A percentile compares a stretch with the other conserved stretches of the same genome.
phyloP scores from a whole-genome alignment of 495 filamentous ascomycete species.

The Penicillium antarcticum region DNA sequence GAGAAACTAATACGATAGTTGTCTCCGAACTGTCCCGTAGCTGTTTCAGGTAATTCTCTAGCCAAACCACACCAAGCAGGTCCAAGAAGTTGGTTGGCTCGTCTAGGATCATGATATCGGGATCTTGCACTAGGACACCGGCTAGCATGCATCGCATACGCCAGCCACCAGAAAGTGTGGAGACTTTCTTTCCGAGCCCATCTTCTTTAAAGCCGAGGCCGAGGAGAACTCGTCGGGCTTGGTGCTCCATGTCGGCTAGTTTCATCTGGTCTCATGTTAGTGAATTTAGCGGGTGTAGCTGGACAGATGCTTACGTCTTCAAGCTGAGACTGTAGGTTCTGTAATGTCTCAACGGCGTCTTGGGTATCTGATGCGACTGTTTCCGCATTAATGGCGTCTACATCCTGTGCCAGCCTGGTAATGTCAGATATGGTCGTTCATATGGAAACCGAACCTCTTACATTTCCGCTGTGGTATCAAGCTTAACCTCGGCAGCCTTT shows the following conservation, averaged over 20 bases:
- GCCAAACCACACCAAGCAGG: slow-evolving; percentile 77
- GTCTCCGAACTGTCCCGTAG: slow-evolving; percentile 39
- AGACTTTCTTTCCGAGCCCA: slow-evolving; percentile 52
- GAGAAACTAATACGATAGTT: slow-evolving; percentile 68
- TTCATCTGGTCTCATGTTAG: slow-evolving; percentile 31
- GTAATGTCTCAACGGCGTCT: slow-evolving; percentile 58
- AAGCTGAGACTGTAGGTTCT: slow-evolving; percentile 57
- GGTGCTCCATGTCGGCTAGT: slow-evolving; percentile 48
- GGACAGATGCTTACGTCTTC: slow-evolving; percentile 36
- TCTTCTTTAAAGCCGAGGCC: slow-evolving; percentile 71
- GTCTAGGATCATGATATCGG: slow-evolving; percentile 79
- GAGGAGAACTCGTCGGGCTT: slow-evolving; percentile 59
- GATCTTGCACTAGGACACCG: slow-evolving; percentile 61
- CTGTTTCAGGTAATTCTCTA: slow-evolving; percentile 63
- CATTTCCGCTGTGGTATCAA: slow-evolving; percentile 53
- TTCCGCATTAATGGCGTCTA: slow-evolving; percentile 51
- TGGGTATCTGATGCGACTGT: slow-evolving; percentile 58
- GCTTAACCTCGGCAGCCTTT: slow-evolving; percentile 58
- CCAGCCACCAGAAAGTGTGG: slow-evolving; percentile 75
- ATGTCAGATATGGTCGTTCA: background rate
- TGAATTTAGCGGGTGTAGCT: background rate
- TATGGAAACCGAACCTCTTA: slow-evolving; percentile 22
- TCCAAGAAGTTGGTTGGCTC: slow-evolving; percentile 87
- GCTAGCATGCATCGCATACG: slow-evolving; percentile 70
- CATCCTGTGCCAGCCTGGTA: slow-evolving; percentile 49